Conservation (phyloP, 768 basidiomycete species). For the Cubamyces sp. region DNA sequence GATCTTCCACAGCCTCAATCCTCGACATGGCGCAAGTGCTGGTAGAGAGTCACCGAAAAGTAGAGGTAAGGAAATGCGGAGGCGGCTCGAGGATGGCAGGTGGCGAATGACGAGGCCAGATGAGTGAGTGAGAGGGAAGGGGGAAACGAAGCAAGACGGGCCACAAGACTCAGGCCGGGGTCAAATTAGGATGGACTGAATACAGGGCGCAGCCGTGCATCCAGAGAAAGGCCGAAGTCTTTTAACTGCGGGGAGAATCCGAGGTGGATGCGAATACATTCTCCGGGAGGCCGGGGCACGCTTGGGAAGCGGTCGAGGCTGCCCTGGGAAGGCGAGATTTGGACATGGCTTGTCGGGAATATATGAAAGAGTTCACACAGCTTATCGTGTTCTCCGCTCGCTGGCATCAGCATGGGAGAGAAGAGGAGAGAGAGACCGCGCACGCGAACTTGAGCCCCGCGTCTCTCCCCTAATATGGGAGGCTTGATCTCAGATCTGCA, state of each 20-base stretch:
- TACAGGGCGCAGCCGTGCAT: slow-evolving; percentile 29
- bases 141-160: slow-evolving; percentile 8
- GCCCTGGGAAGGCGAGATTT: slow-evolving; percentile 25
- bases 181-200: slow-evolving; percentile 29
- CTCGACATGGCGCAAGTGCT: slow-evolving; percentile 28
- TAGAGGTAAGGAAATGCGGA: slow-evolving; percentile 1
- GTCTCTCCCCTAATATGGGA: not conserved
- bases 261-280: slow-evolving; percentile 35
- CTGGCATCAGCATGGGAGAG: slow-evolving; percentile 18
- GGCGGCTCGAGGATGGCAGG: not conserved
- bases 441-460: not conserved
- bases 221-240: slow-evolving; percentile 36
- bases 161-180: slow-evolving; percentile 20
- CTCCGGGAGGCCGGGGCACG: slow-evolving; percentile 30
- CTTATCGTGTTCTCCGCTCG: slow-evolving; percentile 28
- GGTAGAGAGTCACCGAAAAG: not conserved
- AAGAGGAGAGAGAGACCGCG: not conserved
- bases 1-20: slow-evolving; percentile 30
- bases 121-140: slow-evolving; percentile 7
- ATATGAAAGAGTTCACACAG: slow-evolving; percentile 30
- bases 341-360: slow-evolving; percentile 26
- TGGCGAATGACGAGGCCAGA: not conserved
- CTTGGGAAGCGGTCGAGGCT: slow-evolving; percentile 29
- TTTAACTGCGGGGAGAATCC: slow-evolving; percentile 35
- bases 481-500: slow-evolving; percentile 15